Conservation (phyloP, 116 monocot genomes). For the Iris pallida region DNA sequence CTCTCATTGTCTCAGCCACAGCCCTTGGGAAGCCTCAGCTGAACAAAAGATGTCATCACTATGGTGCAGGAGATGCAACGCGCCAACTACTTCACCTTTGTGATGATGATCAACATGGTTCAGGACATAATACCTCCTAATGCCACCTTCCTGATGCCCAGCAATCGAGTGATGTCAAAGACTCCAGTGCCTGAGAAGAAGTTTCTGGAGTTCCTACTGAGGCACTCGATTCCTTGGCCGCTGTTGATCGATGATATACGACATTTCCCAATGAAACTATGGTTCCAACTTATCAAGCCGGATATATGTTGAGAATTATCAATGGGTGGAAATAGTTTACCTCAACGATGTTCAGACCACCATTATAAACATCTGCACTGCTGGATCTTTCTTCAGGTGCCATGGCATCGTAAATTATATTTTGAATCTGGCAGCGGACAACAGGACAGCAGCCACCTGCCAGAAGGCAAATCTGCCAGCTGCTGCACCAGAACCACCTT, state of each 20-base stretch:
- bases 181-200: constrained; percentile 24
- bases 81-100: constrained; percentile 68
- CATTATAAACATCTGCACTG: constrained; percentile 29
- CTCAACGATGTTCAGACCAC: constrained; percentile 36
- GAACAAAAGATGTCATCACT: constrained; percentile 11
- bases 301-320: constrained; percentile 24
- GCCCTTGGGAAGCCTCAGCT: background rate
- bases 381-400: constrained; percentile 46
- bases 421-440: background rate
- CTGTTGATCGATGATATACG: constrained; percentile 37
- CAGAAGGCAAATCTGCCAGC: background rate
- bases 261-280: constrained; percentile 40
- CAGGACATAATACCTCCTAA: constrained; percentile 35
- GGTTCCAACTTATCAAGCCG: constrained; percentile 27
- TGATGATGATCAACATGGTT: constrained; percentile 60
- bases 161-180: constrained; percentile 40
- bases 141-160: constrained; percentile 64
- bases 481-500: background rate
- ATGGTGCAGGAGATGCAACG: constrained; percentile 51
- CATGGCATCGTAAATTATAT: constrained; percentile 56
- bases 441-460: background rate
- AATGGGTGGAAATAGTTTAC: constrained; percentile 30
- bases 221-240: constrained; percentile 49
- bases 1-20: constrained; percentile 6
- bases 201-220: constrained; percentile 37